Evolutionary conservation across 129 eudicot genomes (phyloP).

Genomic region (Sambucus nigra): DNA sequence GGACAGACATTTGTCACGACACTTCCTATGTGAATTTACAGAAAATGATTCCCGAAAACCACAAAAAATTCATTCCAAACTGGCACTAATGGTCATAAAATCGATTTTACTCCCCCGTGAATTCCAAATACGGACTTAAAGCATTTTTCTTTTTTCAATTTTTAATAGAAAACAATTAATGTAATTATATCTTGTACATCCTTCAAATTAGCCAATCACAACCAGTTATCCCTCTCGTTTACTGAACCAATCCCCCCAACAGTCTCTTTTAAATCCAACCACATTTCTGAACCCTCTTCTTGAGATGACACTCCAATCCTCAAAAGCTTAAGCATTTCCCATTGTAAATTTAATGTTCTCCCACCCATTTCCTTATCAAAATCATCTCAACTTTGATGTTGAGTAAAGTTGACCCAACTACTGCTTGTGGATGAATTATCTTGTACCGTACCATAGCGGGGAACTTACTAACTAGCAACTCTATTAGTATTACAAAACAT

Average conservation of each 20-base stretch:
- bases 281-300: slow-evolving; percentile 29
- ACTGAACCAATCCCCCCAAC: slow-evolving; percentile 21
- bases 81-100: too few relatives aligned
- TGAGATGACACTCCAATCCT: slow-evolving; percentile 39
- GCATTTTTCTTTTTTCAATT: too few relatives aligned
- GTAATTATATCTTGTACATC: too few relatives aligned
- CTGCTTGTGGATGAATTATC: not conserved
- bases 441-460: too few relatives aligned
- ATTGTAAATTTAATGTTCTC: slow-evolving; percentile 5
- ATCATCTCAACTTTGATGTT: slow-evolving; percentile 3
- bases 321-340: slow-evolving; percentile 37
- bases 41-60: too few relatives aligned
- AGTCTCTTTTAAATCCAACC: slow-evolving; percentile 39
- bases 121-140: too few relatives aligned
- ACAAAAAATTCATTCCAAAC: too few relatives aligned
- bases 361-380: slow-evolving; percentile 43
- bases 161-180: too few relatives aligned
- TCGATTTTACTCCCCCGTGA: too few relatives aligned
- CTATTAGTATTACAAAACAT: slow-evolving; percentile 51
- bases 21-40: too few relatives aligned
- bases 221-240: slow-evolving; percentile 15
- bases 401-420: slow-evolving; percentile 26
- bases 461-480: slow-evolving; percentile 35
- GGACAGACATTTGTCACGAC: too few relatives aligned
- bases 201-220: not conserved